Evolutionary conservation across 352 stramenopile species (phyloP), one percentile per base, ranked within the genome.

Genomic region (Phytopythium aichiense): DNA sequence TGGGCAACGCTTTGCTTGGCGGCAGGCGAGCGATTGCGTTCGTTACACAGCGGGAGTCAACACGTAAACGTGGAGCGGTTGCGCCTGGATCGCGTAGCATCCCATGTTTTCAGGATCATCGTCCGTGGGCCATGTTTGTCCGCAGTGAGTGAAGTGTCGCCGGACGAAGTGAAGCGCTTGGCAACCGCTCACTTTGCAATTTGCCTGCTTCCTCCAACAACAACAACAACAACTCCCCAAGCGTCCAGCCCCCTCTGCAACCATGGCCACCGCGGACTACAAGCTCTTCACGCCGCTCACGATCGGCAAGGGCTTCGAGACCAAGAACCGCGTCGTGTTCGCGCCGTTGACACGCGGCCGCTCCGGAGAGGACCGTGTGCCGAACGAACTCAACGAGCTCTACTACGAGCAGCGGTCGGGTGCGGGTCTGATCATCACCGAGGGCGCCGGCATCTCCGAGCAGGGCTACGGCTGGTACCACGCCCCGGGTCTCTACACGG

Each of bases 331-430:
- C 43, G 54, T 88, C 48, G 63, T 84, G 13, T 69, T 88, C 46
- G 72, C 70, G 15, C 76, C 75, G 9, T 52, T 91, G n/a, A 91
- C 65, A 15, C 78, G 78, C 6, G 72, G 64, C 7, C 76, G 78
- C 33, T 67, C 66, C 33, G 60, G 60, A 40, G 58, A 56, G 4
- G 60, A 70, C 52, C 58, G 63, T 18, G 61, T 81, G 15, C 74
- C 79, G 3, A 74, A 69, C 30, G 76, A 87, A 28, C 54, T 86
- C 49, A 81, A 82, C 51, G 70, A 69, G 13, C 35, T 79, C 13
- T 89, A 91, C 68, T 91, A 91, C 66, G 63, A 72, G 22, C 77
- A 89, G 61, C 78, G 79, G 46, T 74, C 80, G 1, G 71, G 72
- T 13, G 78, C 65, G 8, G 84, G 84, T 6, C 64, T 91, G 7